Conservation (phyloP, 2,329 filamentous ascomycete species). For the Venturia carpophila region DNA sequence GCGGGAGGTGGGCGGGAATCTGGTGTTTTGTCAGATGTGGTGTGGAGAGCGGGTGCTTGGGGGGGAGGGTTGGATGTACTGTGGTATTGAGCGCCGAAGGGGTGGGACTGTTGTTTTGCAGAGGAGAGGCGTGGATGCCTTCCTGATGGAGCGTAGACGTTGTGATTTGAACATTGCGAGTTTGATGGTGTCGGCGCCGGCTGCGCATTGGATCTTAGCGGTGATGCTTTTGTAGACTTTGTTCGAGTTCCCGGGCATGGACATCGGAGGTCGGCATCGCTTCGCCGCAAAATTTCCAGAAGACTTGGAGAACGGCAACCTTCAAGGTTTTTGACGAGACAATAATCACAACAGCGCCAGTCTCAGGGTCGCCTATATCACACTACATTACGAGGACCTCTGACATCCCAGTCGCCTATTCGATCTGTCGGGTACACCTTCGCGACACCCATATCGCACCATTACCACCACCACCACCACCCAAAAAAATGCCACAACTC, state of each 20-base stretch:
- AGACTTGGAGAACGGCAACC: neutral
- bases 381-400: neutral
- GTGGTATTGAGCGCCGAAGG: neutral
- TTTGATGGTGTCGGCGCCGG: neutral
- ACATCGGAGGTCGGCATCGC: neutral
- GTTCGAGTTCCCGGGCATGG: neutral
- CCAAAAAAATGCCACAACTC: conserved; percentile 27
- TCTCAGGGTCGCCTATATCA: neutral
- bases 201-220: neutral
- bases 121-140: conserved; percentile 22
- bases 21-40: neutral
- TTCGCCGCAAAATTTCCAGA: neutral
- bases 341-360: neutral
- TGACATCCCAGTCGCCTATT: neutral
- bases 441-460: neutral
- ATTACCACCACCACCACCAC: neutral
- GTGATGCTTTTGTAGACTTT: neutral
- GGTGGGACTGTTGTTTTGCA: conserved; percentile 2
- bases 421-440: neutral
- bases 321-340: neutral
- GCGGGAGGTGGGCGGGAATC: neutral
- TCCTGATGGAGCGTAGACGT: neutral
- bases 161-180: neutral
- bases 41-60: neutral
- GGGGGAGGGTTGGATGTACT: neutral